phyloP scores from a whole-genome alignment of 163 green algal genomes.

The Volvox carteri region DNA sequence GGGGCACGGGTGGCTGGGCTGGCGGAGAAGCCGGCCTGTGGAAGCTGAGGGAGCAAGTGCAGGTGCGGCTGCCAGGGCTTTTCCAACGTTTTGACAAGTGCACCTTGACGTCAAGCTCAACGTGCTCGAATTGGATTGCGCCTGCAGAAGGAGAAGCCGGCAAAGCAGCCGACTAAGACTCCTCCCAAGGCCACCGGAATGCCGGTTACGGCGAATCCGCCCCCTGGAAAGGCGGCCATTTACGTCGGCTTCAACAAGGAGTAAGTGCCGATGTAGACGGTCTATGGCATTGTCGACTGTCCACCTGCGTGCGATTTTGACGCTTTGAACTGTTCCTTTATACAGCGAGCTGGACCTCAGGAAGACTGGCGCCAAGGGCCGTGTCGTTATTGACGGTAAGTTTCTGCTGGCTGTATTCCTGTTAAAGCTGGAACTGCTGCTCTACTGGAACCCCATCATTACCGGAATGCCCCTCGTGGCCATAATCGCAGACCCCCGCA shows the following conservation, averaged over 20 bases:
- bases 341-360: constrained; percentile 63
- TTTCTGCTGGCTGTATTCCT: too few relatives aligned
- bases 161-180: neutral
- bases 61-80: constrained; percentile 17
- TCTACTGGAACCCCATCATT: too few relatives aligned
- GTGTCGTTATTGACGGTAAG: constrained; percentile 65
- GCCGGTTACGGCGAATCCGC: neutral
- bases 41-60: constrained; percentile 70
- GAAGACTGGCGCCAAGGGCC: constrained; percentile 65
- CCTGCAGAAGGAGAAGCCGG: constrained; percentile 22
- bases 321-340: too few relatives aligned
- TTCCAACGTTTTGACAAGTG: neutral
- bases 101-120: neutral
- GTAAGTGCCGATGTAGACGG: constrained; percentile 15
- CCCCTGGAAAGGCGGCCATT: constrained; percentile 62
- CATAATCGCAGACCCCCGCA: constrained; percentile 52
- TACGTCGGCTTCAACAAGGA: constrained; percentile 76
- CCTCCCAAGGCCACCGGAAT: neutral
- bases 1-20: constrained; percentile 77
- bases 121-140: neutral
- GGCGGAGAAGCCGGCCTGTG: constrained; percentile 78
- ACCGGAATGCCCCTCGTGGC: too few relatives aligned
- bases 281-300: neutral
- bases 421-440: too few relatives aligned
- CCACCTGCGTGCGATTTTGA: neutral